Evolutionary conservation across 441 rosid species (phyloP).

Genomic region (Cnidoscolus chayamansa): DNA sequence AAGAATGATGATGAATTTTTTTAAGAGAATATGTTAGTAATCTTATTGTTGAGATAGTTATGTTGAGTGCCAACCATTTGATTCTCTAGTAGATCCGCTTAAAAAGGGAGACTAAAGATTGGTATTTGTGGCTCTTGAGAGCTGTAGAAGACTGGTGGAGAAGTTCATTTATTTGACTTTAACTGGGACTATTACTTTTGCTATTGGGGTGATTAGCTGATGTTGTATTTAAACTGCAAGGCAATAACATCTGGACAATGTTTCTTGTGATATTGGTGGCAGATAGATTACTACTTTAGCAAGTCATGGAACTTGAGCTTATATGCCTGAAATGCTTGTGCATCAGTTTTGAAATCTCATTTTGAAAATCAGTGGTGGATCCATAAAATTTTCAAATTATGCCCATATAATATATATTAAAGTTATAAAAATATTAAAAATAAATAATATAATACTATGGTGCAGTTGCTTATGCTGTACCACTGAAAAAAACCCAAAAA

Average conservation of each 20-base stretch:
- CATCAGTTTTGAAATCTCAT: background rate
- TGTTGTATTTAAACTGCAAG: background rate
- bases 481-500: no score
- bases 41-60: background rate
- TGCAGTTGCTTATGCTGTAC: no score
- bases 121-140: background rate
- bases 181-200: background rate
- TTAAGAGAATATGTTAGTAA: background rate
- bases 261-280: background rate
- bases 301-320: background rate
- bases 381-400: no score
- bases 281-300: background rate
- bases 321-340: background rate
- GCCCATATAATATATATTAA: no score
- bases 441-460: no score
- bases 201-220: background rate
- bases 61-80: background rate
- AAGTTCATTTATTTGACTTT: background rate
- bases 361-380: background rate
- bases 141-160: background rate
- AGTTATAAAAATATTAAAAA: no score
- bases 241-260: background rate
- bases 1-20: background rate
- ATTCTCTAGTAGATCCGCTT: background rate
- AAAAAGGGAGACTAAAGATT: background rate